A percentile compares a stretch with the other conserved stretches of the same genome.
phyloP scores from a whole-genome alignment of 768 basidiomycete genomes.

The Suillus subaureus region DNA sequence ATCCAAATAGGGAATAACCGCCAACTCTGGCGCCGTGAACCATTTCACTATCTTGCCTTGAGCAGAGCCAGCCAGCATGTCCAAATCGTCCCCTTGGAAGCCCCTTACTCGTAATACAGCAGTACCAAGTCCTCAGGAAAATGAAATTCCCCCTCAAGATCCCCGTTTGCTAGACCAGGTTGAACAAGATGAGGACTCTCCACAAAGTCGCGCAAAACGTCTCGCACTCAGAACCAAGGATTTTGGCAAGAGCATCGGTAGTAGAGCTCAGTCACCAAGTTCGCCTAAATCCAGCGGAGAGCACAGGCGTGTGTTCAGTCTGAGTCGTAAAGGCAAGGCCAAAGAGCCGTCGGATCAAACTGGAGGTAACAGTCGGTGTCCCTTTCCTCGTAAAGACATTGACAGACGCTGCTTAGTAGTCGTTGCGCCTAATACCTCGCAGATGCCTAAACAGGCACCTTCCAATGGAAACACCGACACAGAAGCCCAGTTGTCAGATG shows the following conservation, averaged over 20 bases:
- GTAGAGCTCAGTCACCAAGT: constrained; percentile 35
- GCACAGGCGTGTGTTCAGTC: constrained; percentile 56
- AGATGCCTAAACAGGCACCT: constrained; percentile 17
- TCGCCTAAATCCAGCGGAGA: constrained; percentile 36
- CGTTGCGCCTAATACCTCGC: constrained; percentile 22
- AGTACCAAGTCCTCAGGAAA: constrained; percentile 23
- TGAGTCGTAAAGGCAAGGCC: constrained; percentile 53
- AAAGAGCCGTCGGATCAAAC: constrained; percentile 39
- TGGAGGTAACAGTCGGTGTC: constrained; percentile 25
- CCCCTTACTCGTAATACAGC: constrained; percentile 21
- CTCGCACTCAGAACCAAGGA: constrained; percentile 62
- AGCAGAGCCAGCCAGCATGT: constrained; percentile 19
- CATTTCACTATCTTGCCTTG: neutral
- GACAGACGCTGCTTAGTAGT: neutral
- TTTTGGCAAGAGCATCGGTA: constrained; percentile 60
- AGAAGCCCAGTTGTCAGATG: constrained; percentile 13
- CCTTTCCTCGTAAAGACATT: neutral
- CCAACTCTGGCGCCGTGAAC: constrained; percentile 13
- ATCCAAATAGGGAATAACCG: constrained; percentile 29
- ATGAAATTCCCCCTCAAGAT: constrained; percentile 30
- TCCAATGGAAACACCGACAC: constrained; percentile 8
- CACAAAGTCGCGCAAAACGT: constrained; percentile 54
- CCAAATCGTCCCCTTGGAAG: constrained; percentile 27
- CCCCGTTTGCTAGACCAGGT: constrained; percentile 33
- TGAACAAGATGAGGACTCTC: constrained; percentile 30